Evolutionary conservation across 2,329 filamentous ascomycete genomes (phyloP).

Genomic region (Metarhizium guizhouense): DNA sequence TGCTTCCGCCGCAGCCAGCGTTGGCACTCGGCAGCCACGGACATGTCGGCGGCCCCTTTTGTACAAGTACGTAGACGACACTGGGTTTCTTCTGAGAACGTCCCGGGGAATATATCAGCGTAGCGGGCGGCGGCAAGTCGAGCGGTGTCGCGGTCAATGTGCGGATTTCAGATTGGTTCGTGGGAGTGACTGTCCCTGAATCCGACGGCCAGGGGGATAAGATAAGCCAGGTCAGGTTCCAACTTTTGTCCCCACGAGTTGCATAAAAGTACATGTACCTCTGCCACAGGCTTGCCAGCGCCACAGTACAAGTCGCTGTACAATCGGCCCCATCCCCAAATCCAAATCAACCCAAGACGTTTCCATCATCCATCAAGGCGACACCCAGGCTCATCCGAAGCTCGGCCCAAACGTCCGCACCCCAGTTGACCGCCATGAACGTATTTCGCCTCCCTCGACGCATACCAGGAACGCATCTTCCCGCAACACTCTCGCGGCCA

Average conservation of each 20-base stretch:
- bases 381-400: no score
- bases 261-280: no score
- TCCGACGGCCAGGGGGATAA: no score
- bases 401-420: no score
- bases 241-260: neutral
- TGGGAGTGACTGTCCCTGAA: neutral
- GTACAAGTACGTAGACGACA: neutral
- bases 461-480: neutral
- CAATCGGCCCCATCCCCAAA: no score
- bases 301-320: no score
- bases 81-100: no score
- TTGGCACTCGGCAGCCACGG: conserved; percentile 37
- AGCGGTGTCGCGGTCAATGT: neutral
- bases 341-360: no score
- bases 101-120: no score
- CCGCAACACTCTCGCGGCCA: conserved; percentile 5
- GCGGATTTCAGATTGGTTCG: neutral
- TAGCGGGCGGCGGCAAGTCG: neutral
- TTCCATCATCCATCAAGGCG: neutral
- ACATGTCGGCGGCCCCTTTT: neutral
- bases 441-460: neutral
- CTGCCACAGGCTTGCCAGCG: no score
- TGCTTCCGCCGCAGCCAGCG: conserved; percentile 90
- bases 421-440: neutral
- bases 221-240: neutral